phyloP scores from a whole-genome alignment of 257 asterid species.

The Fraxinus cuspidata region DNA sequence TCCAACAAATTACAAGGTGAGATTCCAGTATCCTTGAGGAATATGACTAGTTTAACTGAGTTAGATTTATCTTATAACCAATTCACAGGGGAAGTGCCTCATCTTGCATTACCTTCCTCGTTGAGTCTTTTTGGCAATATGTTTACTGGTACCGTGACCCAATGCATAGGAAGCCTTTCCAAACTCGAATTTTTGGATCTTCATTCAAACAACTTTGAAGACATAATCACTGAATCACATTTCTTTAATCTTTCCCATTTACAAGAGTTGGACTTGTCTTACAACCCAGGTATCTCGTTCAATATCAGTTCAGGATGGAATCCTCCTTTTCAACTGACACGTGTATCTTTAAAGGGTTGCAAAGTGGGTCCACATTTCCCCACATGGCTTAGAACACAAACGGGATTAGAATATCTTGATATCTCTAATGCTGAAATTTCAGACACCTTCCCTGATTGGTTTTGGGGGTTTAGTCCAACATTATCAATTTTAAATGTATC shows the following conservation, averaged over 20 bases:
- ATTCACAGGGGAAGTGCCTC: conserved; percentile 3
- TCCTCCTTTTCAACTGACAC: neutral
- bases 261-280: neutral
- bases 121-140: conserved; percentile 7
- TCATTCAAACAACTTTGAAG: conserved; percentile 17
- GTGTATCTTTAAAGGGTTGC: neutral
- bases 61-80: conserved; percentile 14
- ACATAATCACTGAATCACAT: neutral
- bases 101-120: neutral
- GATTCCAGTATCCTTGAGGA: neutral
- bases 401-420: no score
- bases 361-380: conserved; percentile 17
- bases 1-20: conserved; percentile 11
- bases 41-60: no score
- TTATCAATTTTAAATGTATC: neutral
- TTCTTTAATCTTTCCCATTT: neutral
- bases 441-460: neutral
- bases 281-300: neutral
- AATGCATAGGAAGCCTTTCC: neutral
- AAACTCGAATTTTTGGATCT: conserved; percentile 12
- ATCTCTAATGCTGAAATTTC: neutral
- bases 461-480: neutral
- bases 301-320: neutral
- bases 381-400: conserved; percentile 25
- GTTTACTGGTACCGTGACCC: neutral